Evolutionary conservation across 208 protist species (phyloP), one percentile per base, ranked within the genome.

Genomic region (Leishmania martiniquensis): DNA sequence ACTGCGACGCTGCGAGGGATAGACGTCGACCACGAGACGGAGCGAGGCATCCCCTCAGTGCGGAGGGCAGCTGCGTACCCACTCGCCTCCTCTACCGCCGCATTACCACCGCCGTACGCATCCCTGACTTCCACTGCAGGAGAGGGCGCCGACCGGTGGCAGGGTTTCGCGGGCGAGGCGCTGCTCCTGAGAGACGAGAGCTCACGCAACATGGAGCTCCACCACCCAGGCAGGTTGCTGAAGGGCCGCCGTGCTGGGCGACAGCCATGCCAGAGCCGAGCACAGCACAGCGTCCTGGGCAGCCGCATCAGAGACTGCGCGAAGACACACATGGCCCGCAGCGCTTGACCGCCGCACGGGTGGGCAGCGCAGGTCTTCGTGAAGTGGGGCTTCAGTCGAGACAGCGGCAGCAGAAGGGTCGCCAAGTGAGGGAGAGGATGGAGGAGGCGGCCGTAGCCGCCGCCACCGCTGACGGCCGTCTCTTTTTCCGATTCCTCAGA

Each of bases 241-340:
- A 32, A 45, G 52, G 52, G 32, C 20, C 34, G 29, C 29, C 12
- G n/a, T 42, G 68, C 44, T 32, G 37, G 4, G n/a, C 51, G 75
- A 29, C 75, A 76, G 4, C 75, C 80, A 34, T 66, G 65, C 80
- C 80, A 76, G 62, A 44, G 68, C 20, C 75, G 62, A 13, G 80
- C 45, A 39, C 75, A 80, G 15, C 75, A 73, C 75, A 80, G 59
- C 69, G 52, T 32, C 0, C 62, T 47, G 20, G 77, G 25, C 60
- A 76, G 42, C 80, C 70, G 73, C 70, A 80, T 32, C 70, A 80
- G 29, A 9, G 39, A 42, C 17, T 77, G 80, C 9, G 37, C 51
- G 0, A 57, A 25, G 9, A 29, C 12, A n/a, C 9, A 47, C 42
- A 47, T 10, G 22, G 12, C 2, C 1, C 32, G 54, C 68, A 44